phyloP scores from a whole-genome alignment of 2,329 filamentous ascomycete species.

The Botrytis aclada region DNA sequence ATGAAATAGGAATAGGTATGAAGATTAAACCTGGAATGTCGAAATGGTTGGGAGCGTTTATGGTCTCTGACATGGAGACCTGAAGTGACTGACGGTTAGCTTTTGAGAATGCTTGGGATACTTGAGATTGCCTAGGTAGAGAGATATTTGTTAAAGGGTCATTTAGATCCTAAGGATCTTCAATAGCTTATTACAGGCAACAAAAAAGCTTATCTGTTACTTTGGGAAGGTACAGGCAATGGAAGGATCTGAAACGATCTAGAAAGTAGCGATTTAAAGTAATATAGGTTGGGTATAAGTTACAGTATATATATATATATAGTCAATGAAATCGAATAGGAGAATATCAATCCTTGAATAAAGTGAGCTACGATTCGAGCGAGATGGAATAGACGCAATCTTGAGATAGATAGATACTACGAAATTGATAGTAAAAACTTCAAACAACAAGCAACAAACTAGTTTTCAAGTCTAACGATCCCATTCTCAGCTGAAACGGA shows the following conservation, averaged over 20 bases:
- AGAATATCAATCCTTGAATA: not conserved
- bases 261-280: not conserved
- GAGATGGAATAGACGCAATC: not conserved
- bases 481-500: not conserved
- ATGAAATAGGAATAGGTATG: not conserved
- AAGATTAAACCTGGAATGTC: not conserved
- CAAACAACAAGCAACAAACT: not conserved
- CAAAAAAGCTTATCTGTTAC: not conserved
- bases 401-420: not conserved
- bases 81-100: not conserved
- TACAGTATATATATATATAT: too few relatives aligned
- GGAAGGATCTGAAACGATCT: constrained; percentile 3
- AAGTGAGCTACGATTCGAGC: not conserved
- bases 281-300: not conserved
- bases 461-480: not conserved
- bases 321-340: not conserved
- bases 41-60: not conserved
- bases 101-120: not conserved
- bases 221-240: not conserved
- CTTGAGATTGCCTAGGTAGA: not conserved
- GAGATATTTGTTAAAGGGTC: not conserved
- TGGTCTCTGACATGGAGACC: not conserved
- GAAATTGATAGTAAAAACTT: not conserved
- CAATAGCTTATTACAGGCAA: not conserved
- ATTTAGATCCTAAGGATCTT: not conserved